phyloP scores from a whole-genome alignment of 1,139 yeast species.

The Martiniozyma asiatica region DNA sequence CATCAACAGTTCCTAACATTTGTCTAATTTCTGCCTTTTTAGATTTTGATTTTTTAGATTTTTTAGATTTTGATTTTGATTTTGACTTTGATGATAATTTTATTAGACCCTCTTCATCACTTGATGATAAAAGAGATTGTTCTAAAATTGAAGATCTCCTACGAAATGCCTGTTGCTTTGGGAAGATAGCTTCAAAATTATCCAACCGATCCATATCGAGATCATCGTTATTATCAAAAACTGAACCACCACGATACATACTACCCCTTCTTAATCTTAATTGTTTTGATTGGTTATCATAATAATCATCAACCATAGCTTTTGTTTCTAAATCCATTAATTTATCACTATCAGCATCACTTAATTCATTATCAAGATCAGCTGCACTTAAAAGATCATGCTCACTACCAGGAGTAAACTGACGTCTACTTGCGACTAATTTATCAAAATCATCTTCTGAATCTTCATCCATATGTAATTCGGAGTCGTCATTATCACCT shows the following conservation, averaged over 20 bases:
- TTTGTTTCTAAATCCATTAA: conserved; percentile 34
- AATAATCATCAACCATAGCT: conserved; percentile 31
- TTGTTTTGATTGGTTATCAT: conserved; percentile 20
- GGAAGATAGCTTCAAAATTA: conserved; percentile 12
- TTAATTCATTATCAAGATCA: conserved; percentile 6
- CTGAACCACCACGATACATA: conserved; percentile 7
- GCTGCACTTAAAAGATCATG: conserved; percentile 4
- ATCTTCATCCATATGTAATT: conserved; percentile 37
- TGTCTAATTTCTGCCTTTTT: conserved; percentile 9
- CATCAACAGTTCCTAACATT: conserved; percentile 13
- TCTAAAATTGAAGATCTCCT: conserved; percentile 14
- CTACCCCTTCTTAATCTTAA: conserved; percentile 11
- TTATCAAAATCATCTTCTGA: conserved; percentile 44
- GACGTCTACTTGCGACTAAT: conserved; percentile 14
- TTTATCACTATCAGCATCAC: conserved; percentile 18
- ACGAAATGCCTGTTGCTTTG: conserved; percentile 11
- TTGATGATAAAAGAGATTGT: conserved; percentile 18
- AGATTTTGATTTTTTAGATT: no score
- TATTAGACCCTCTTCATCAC: conserved; percentile 11
- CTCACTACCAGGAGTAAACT: conserved; percentile 5
- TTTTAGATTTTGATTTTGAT: conserved; percentile 4
- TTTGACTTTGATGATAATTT: conserved; percentile 1
- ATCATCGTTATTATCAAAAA: conserved; percentile 21
- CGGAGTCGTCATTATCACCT: conserved; percentile 50
- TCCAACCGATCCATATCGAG: conserved; percentile 12